Evolutionary conservation across 768 basidiomycete species (phyloP).

Genomic region (Russula dissimulans): DNA sequence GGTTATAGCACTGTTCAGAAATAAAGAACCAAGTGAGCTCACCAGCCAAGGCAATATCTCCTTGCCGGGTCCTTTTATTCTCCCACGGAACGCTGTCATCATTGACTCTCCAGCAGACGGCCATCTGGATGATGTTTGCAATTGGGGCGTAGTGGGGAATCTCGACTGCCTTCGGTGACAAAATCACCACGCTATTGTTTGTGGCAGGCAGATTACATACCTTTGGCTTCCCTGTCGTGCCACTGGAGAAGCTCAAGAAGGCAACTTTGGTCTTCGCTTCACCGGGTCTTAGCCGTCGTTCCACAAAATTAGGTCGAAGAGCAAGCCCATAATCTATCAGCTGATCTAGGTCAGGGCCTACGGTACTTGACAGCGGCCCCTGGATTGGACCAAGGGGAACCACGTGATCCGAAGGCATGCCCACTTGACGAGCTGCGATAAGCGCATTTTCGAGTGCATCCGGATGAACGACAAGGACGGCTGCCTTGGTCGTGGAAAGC

Average conservation of each 20-base stretch:
- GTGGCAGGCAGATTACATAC: conserved; percentile 10
- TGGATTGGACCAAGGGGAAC: conserved; percentile 21
- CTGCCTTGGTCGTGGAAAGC: conserved; percentile 25
- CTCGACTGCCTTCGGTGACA: conserved; percentile 43
- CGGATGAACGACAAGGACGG: conserved; percentile 27
- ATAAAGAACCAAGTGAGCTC: not conserved
- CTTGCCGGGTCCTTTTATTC: conserved; percentile 36
- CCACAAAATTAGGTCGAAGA: conserved; percentile 33
- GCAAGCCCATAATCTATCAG: conserved; percentile 37
- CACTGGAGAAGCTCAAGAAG: conserved; percentile 65
- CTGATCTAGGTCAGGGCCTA: conserved; percentile 32
- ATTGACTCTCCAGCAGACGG: conserved; percentile 15
- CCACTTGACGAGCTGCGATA: conserved; percentile 25
- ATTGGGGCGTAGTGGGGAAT: conserved; percentile 58
- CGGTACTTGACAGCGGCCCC: not conserved
- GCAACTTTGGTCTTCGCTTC: conserved; percentile 56
- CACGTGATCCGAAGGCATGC: conserved; percentile 26
- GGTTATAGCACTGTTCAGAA: not conserved
- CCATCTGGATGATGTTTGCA: conserved; percentile 34
- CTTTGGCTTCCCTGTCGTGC: conserved; percentile 53
- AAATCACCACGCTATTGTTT: conserved; percentile 26
- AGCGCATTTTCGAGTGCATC: conserved; percentile 24
- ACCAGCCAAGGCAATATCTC: conserved; percentile 55
- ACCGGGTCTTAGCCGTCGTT: conserved; percentile 41
- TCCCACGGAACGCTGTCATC: conserved; percentile 31